These are phyloP conservation scores for Colletotrichum sansevieriae DNA, from an alignment of 2,329 filamentous ascomycete genomes.

Conservation along the genomic window DNA sequence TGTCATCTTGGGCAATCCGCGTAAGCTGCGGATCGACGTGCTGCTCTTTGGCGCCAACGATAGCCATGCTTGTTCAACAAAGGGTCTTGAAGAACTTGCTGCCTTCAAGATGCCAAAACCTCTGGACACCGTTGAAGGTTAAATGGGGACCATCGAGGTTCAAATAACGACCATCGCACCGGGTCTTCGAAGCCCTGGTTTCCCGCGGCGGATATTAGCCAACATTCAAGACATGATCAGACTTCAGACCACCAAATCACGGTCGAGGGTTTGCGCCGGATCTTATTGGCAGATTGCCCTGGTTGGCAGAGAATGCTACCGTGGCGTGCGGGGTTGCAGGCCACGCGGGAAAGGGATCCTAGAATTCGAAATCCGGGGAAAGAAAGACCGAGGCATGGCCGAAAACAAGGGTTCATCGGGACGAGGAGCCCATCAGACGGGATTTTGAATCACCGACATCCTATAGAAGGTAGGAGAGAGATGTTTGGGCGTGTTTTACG, in stretches of 20 bases:
- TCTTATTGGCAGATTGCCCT: conserved; percentile 3
- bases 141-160: not conserved
- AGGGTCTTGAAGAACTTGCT: not conserved
- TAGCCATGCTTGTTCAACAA: conserved; percentile 46
- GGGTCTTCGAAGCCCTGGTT: not conserved
- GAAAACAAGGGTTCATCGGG: conserved; percentile 19
- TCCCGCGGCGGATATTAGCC: not conserved
- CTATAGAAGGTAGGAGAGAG: not conserved
- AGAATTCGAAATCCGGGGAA: conserved; percentile 33
- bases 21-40: conserved; percentile 51
- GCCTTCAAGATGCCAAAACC: not conserved
- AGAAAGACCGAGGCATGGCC: conserved; percentile 27
- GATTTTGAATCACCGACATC: conserved; percentile 17
- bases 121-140: too few relatives aligned
- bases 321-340: conserved; percentile 29
- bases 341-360: conserved; percentile 4
- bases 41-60: conserved; percentile 52
- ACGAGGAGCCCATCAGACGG: not conserved
- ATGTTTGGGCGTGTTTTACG: too few relatives aligned
- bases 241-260: conserved; percentile 24
- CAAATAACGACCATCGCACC: conserved; percentile 17
- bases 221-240: not conserved
- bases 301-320: conserved; percentile 5
- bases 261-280: not conserved
- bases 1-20: conserved; percentile 52